A percentile compares a stretch with the other conserved stretches of the same genome.
phyloP scores from a whole-genome alignment of 2,329 filamentous ascomycete species.

The Fusarium pseudonygamai region DNA sequence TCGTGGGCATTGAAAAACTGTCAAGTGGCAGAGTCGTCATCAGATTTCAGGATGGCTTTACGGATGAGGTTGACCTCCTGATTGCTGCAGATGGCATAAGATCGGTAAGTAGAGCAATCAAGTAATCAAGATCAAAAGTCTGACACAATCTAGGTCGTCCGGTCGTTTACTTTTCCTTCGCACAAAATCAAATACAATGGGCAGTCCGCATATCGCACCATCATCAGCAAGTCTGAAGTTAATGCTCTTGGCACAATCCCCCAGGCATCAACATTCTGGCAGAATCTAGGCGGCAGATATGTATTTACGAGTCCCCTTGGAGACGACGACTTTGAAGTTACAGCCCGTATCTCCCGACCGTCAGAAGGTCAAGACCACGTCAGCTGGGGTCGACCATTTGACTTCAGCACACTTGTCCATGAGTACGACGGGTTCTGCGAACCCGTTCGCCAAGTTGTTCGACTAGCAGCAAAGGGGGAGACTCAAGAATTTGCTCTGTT shows the following conservation, averaged over 20 bases:
- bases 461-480: constrained; percentile 39
- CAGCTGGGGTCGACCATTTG: constrained; percentile 45
- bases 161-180: constrained; percentile 52
- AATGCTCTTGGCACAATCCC: constrained; percentile 45
- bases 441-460: constrained; percentile 43
- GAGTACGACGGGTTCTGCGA: constrained; percentile 46
- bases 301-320: constrained; percentile 49
- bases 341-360: constrained; percentile 29
- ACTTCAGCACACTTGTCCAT: constrained; percentile 27
- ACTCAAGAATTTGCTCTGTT: constrained; percentile 47
- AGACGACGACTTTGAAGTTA: constrained; percentile 48
- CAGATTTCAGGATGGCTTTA: constrained; percentile 55
- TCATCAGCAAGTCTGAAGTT: constrained; percentile 41
- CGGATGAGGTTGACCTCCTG: constrained; percentile 55
- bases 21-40: constrained; percentile 50
- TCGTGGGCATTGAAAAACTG: constrained; percentile 52
- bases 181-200: constrained; percentile 57
- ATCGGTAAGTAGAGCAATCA: constrained; percentile 47
- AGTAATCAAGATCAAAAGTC: rapidly evolving
- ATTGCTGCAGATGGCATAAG: constrained; percentile 64
- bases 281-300: constrained; percentile 44
- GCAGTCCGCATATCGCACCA: constrained; percentile 47
- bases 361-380: constrained; percentile 40
- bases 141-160: constrained; percentile 47
- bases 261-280: constrained; percentile 45